phyloP scores from a whole-genome alignment of 495 filamentous ascomycete species.

The Hypoxylon rickii region DNA sequence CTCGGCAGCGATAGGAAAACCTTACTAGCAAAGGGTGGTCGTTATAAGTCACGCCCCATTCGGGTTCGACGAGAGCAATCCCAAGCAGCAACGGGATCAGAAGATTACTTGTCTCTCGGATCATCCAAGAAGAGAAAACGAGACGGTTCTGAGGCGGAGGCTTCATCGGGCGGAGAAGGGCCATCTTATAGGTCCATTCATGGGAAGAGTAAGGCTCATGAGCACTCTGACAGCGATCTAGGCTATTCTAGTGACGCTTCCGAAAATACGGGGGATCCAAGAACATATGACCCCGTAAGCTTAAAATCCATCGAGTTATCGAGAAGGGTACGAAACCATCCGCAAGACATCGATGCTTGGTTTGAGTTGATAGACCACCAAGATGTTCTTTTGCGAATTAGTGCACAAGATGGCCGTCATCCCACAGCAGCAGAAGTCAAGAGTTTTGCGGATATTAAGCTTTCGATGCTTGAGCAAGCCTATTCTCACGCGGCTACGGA shows the following conservation, averaged over 20 bases:
- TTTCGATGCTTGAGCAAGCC: conserved; percentile 82
- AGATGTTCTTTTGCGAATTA: conserved; percentile 59
- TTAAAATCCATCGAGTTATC: conserved; percentile 62
- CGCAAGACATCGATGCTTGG: conserved; percentile 73
- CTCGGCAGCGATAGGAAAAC: conserved; percentile 45
- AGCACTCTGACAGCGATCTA: conserved; percentile 53
- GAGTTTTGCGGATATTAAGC: conserved; percentile 74
- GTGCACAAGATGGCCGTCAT: conserved; percentile 43
- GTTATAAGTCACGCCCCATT: conserved; percentile 36
- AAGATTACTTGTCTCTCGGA: conserved; percentile 46
- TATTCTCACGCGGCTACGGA: conserved; percentile 55
- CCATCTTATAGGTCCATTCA: conserved; percentile 74
- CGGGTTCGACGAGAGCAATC: conserved; percentile 25
- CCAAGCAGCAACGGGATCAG: conserved; percentile 21
- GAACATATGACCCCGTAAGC: conserved; percentile 46
- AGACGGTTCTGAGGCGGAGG: conserved; percentile 17
- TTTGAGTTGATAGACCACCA: conserved; percentile 76
- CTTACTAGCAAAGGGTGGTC: conserved; percentile 35
- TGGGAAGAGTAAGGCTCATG: conserved; percentile 58
- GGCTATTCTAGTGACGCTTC: conserved; percentile 55
- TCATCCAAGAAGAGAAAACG: conserved; percentile 49
- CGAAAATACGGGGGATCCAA: conserved; percentile 35
- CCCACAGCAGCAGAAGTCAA: conserved; percentile 64
- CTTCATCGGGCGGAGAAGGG: conserved; percentile 51
- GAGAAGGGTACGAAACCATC: conserved; percentile 62